A percentile compares a stretch with the other conserved stretches of the same genome.
These are phyloP conservation scores for Buddleja alternifolia DNA, from an alignment of 257 asterid genomes.

Conservation along the genomic window DNA sequence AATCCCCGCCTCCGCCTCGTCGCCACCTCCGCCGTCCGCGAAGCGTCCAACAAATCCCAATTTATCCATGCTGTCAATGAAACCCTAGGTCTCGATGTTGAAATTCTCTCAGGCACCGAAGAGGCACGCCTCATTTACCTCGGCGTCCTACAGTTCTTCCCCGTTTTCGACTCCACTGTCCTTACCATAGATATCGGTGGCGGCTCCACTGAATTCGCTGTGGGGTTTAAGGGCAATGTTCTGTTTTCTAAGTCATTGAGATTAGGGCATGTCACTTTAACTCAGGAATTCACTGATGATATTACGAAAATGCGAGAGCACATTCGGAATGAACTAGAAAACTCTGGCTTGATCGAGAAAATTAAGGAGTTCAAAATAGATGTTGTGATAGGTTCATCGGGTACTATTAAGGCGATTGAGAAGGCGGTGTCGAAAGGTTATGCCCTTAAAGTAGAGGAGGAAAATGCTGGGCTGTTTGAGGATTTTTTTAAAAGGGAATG, in stretches of 20 bases:
- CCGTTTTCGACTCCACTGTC: constrained; percentile 47
- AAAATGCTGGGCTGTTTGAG: constrained; percentile 40
- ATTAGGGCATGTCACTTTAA: constrained; percentile 73
- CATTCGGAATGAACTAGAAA: constrained; percentile 40
- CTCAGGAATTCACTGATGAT: constrained; percentile 45
- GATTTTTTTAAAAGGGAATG: constrained; percentile 60
- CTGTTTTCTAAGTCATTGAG: constrained; percentile 57
- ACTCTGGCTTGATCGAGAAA: constrained; percentile 51
- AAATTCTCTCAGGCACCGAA: constrained; percentile 68
- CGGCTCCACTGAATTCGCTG: constrained; percentile 76
- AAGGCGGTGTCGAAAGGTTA: constrained; percentile 61
- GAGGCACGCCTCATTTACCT: constrained; percentile 80
- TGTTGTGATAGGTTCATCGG: constrained; percentile 70
- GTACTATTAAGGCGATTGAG: constrained; percentile 74
- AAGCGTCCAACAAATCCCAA: constrained; percentile 68
- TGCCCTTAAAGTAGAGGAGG: constrained; percentile 40
- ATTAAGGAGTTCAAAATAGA: constrained; percentile 52
- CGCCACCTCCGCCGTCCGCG: constrained; percentile 90
- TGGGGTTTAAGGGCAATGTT: constrained; percentile 59
- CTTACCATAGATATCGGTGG: constrained; percentile 84
- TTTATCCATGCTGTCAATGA: constrained; percentile 40
- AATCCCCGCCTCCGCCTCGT: constrained; percentile 65
- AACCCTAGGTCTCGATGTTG: constrained; percentile 47
- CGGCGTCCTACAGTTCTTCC: constrained; percentile 71
- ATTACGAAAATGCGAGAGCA: constrained; percentile 50